Evolutionary conservation across 768 basidiomycete species (phyloP).

Genomic region (Mycena venus): DNA sequence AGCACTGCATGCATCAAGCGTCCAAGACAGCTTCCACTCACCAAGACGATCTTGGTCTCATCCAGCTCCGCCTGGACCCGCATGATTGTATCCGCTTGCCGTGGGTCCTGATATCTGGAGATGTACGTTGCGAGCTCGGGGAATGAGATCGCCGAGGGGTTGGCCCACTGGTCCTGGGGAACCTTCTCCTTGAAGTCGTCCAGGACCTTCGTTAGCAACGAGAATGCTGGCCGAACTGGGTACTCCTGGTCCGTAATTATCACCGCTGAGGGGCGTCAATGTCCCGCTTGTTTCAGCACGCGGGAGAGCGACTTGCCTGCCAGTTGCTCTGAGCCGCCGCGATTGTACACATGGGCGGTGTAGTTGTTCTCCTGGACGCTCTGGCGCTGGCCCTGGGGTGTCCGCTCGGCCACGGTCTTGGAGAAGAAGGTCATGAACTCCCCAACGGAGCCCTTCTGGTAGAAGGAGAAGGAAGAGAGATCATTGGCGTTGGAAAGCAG

Average conservation of each 20-base stretch:
- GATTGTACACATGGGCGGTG: constrained; percentile 93
- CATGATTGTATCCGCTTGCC: constrained; percentile 98
- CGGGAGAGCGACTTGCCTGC: constrained; percentile 69
- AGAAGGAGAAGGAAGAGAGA: constrained; percentile 93
- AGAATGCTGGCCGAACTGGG: constrained; percentile 96
- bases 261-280: constrained; percentile 67
- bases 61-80: constrained; percentile 97
- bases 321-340: constrained; percentile 87
- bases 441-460: constrained; percentile 86
- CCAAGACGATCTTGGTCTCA: constrained; percentile 98
- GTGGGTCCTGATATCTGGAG: constrained; percentile 95
- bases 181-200: constrained; percentile 92
- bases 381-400: constrained; percentile 89
- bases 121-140: constrained; percentile 83
- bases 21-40: constrained; percentile 53
- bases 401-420: constrained; percentile 92
- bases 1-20: constrained; percentile 12
- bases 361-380: constrained; percentile 95
- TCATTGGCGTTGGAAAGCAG: constrained; percentile 81
- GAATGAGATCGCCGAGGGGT: constrained; percentile 80
- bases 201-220: constrained; percentile 90
- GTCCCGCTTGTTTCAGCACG: constrained; percentile 3
- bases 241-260: constrained; percentile 97
- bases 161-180: constrained; percentile 76
- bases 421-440: constrained; percentile 97